Base-by-base conservation (phyloP, 2,329 filamentous ascomycete genomes). In the Diaporthe humulicola region DNA sequence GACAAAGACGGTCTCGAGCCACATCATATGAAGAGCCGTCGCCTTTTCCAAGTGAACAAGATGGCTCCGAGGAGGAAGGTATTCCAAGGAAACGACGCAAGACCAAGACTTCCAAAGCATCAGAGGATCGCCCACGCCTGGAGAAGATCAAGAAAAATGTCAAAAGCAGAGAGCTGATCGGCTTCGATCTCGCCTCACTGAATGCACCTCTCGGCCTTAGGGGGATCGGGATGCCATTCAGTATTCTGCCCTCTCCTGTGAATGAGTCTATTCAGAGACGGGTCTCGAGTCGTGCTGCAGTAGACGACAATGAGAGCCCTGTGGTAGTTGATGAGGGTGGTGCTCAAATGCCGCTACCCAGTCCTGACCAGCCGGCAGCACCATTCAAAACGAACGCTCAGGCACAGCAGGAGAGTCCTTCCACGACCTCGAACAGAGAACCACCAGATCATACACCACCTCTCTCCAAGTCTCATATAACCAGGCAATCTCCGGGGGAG, bases 81-180 rank as follows among this genome's bases (percentile, higher is more conserved):
- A 28, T 12, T 7, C 14, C 71, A 12, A 73, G 22, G 28, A 76
- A 57, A 28, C 28, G 58, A 38, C 72, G 28, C 25, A 73, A 61
- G 36, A 60, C 67, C 17, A 72, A 40, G 22, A 52, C 30, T 0
- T 48, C 52, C 8, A 58, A 48, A 38, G 40, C 45, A n/a, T 56
- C 40, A 36, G 54, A 56, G 17, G 22, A 30, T 12, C 57, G 54
- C 2, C 86, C 85, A 15, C 83, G 83, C 12, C 81, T 88, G 25
- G 82, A 83, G 1, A 84, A 79, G 56, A 80, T 88, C 74, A 83
- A 84, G 30, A 87, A 84, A 77, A 84, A 85, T 56, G 80, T 88
- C 58, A 87, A 83, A 75, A 87, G 87, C 78, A 86, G 81, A 76
- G 87, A 88, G 73, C 83, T 88, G n/a, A 81, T 88, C 69, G 87